Evolutionary conservation across 1,284 basidiomycete species (phyloP).

Genomic region (Cutaneotrichosporon daszewskae): DNA sequence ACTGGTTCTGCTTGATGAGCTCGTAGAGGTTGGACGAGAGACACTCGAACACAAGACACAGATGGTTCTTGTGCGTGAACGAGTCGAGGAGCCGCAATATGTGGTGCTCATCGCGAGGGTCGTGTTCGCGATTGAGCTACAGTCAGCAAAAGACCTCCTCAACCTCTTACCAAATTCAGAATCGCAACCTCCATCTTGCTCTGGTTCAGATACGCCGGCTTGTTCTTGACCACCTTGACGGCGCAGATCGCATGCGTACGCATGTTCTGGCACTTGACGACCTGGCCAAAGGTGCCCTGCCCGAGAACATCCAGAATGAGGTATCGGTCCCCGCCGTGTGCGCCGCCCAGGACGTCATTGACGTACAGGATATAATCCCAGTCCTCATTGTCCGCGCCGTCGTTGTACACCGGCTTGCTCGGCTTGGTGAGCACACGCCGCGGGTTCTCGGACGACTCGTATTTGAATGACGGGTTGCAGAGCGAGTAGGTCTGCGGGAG

Average conservation of each 20-base stretch:
- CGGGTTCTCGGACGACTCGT: conserved; percentile 87
- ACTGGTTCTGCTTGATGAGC: conserved; percentile 99
- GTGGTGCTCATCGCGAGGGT: conserved; percentile 92
- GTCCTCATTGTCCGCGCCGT: conserved; percentile 94
- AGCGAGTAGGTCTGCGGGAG: conserved; percentile 84
- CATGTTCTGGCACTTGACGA: conserved; percentile 99
- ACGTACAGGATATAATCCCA: conserved; percentile 97
- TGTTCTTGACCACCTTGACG: conserved; percentile 99
- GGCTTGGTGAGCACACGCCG: conserved; percentile 91
- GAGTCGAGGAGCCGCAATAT: conserved; percentile 91
- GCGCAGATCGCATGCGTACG: conserved; percentile 97
- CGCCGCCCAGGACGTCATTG: conserved; percentile 87
- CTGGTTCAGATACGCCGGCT: conserved; percentile 98
- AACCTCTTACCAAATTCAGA: conserved; percentile 69
- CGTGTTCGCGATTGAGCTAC: conserved; percentile 84
- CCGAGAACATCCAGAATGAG: conserved; percentile 96
- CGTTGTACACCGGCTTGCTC: conserved; percentile 85
- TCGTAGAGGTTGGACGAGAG: conserved; percentile 97
- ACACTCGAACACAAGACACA: conserved; percentile 96
- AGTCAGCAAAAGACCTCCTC: conserved; percentile 8
- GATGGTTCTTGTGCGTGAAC: conserved; percentile 93
- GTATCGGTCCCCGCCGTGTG: conserved; percentile 85
- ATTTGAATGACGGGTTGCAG: conserved; percentile 86
- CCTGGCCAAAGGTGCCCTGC: conserved; percentile 97
- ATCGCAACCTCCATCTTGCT: conserved; percentile 99